Percentiles rank a stretch among this genome's conserved stretches.
phyloP scores from a whole-genome alignment of 2,329 filamentous ascomycete species.

The Calonectria hawksworthii region DNA sequence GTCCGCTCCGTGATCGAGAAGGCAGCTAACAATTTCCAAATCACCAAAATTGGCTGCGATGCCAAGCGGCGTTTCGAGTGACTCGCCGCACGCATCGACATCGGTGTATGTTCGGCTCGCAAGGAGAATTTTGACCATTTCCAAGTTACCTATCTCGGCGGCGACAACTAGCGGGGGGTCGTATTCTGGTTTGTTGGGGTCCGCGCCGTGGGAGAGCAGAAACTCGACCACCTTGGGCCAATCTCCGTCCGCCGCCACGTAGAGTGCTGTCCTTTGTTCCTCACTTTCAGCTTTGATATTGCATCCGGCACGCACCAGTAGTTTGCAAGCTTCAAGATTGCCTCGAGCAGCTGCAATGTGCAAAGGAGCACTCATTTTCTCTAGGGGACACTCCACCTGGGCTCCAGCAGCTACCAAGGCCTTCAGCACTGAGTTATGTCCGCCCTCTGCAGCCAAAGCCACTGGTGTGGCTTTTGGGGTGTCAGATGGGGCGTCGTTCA shows the following conservation, averaged over 20 bases:
- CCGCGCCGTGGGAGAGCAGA: slow-evolving; percentile 30
- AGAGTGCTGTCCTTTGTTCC: slow-evolving; percentile 25
- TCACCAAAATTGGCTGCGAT: slow-evolving; percentile 26
- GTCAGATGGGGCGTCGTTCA: slow-evolving; percentile 27
- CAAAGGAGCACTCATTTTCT: slow-evolving; percentile 20
- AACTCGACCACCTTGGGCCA: slow-evolving; percentile 22
- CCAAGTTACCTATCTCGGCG: slow-evolving; percentile 26
- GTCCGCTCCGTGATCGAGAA: slow-evolving; percentile 40
- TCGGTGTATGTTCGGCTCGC: slow-evolving; percentile 16
- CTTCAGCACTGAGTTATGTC: slow-evolving; percentile 26
- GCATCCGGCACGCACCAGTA: slow-evolving; percentile 31
- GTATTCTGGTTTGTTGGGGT: slow-evolving; percentile 27
- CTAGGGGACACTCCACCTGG: slow-evolving; percentile 21
- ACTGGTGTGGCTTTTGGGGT: slow-evolving; percentile 35
- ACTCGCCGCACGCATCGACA: slow-evolving; percentile 25
- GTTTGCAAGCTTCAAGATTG: slow-evolving; percentile 23
- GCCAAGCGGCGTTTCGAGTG: slow-evolving; percentile 29
- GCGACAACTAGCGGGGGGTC: slow-evolving; percentile 33
- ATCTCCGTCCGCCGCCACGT: slow-evolving; percentile 24
- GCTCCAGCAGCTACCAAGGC: slow-evolving; percentile 32
- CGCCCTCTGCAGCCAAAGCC: slow-evolving; percentile 25
- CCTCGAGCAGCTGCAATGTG: slow-evolving; percentile 29
- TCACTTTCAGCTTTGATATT: slow-evolving; percentile 28
- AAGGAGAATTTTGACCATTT: slow-evolving; percentile 27
- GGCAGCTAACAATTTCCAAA: slow-evolving; percentile 28